Conservation (phyloP, 2,329 filamentous ascomycete species). For the Aspergillus jensenii region DNA sequence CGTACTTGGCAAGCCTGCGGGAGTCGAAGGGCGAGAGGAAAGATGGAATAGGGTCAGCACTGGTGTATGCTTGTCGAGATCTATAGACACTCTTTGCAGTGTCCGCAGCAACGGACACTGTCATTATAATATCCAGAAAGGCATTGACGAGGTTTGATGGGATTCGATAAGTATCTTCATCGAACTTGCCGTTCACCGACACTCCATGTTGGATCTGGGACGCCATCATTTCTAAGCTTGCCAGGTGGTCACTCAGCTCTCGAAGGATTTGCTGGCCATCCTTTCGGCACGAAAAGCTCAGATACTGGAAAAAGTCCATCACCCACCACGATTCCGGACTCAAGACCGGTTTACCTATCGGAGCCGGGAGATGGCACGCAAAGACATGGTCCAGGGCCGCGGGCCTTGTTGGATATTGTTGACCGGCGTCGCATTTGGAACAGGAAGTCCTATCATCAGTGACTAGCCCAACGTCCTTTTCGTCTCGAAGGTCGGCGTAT, state of each 20-base stretch:
- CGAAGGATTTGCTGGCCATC: not conserved
- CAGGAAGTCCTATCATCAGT: not conserved
- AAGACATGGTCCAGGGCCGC: not conserved
- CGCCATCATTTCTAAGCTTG: not conserved
- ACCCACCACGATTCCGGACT: not conserved
- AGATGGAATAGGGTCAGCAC: not conserved
- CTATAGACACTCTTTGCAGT: not conserved
- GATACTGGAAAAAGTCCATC: not conserved
- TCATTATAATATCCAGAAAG: slow-evolving; percentile 11
- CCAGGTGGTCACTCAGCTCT: not conserved
- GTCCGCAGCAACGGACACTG: slow-evolving; percentile 1
- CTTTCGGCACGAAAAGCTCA: not conserved
- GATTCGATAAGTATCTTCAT: slow-evolving; percentile 10
- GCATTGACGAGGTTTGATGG: slow-evolving; percentile 4
- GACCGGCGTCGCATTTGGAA: not conserved
- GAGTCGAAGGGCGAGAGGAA: not conserved
- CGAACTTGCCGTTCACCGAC: slow-evolving; percentile 8
- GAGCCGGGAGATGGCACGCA: not conserved
- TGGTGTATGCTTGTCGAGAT: not conserved
- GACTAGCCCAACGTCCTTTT: not conserved
- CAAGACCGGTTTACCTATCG: not conserved
- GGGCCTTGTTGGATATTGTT: not conserved
- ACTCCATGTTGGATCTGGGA: slow-evolving; percentile 13
- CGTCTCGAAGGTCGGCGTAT: not conserved
- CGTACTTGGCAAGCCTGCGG: not conserved